Evolutionary conservation across 176 grass and related monocot species (phyloP), one percentile per base, ranked within the genome.

Genomic region (Lolium rigidum): DNA sequence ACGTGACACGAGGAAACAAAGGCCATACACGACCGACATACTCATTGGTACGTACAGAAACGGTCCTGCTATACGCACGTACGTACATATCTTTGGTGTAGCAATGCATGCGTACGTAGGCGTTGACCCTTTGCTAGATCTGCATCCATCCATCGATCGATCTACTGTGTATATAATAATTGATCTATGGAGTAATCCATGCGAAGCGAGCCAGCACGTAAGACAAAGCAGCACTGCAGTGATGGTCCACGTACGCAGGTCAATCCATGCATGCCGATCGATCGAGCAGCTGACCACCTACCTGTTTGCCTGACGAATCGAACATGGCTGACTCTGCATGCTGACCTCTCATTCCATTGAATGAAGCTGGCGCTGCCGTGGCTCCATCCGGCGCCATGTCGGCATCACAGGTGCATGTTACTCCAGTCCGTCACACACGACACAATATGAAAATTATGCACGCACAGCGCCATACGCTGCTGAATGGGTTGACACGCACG

Each of bases 391-490:
- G 62, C 62, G 12, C 2, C 38, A 39, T 39, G 38, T 37, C 28
- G 64, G 64, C 64, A 62, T 76, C 57, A 48, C 57, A 81, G 52
- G 14, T 26, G 31, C 38, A 39, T 39, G 38, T 39, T 10, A 14
- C 5, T 13, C 75, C 50, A 31, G 75, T 22, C 39, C 69, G 38
- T 4, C 12, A 43, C 9, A 79, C 60, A 67, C 77, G 55, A 77
- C 87, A 47, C 1, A 54, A 79, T n/a, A n/a, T n/a, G 48, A 25
- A 63, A 78, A 78, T 71, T 56, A 46, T 47, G 43, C 47, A 12
- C 5, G 44, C 38, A 39, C 66, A 71, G 68, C 39, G 5, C 41
- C 41, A 46, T 46, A 7, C 16, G 61, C 59, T 62, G 21, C 21
- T 3, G 58, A 20, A 63, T 35, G 63, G 43, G 43, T 1, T 8